These are phyloP conservation scores for Mariannaea sp. DNA, from an alignment of 2,329 filamentous ascomycete species.

Conservation along the genomic window DNA sequence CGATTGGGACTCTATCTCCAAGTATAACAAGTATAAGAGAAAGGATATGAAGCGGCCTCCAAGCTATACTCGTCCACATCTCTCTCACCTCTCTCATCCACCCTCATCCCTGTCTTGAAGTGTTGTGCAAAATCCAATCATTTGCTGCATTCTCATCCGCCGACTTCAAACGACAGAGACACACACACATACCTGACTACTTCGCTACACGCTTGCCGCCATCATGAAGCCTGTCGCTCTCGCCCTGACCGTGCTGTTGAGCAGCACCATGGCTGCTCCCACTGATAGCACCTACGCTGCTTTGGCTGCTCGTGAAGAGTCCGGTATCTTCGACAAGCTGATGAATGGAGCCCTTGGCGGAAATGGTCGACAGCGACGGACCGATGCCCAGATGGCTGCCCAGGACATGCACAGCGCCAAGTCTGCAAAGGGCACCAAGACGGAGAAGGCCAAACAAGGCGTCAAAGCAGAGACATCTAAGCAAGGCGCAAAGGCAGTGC, in stretches of 20 bases:
- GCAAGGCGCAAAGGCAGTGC: not conserved
- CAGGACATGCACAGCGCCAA: too few relatives aligned
- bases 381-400: too few relatives aligned
- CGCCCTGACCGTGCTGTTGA: conserved; percentile 14
- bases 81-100: not conserved
- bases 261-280: conserved; percentile 10
- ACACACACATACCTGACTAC: not conserved
- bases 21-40: conserved; percentile 22
- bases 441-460: too few relatives aligned
- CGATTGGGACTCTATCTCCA: not conserved
- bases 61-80: too few relatives aligned
- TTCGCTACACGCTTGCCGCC: not conserved
- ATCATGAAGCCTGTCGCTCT: conserved; percentile 25
- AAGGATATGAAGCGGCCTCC: not conserved
- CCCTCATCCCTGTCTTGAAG: not conserved
- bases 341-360: not conserved
- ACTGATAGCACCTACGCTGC: conserved; percentile 14
- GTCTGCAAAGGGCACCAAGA: too few relatives aligned
- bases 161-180: too few relatives aligned
- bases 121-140: not conserved
- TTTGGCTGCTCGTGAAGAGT: conserved; percentile 16
- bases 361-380: not conserved
- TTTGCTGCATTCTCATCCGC: conserved; percentile 1
- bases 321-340: conserved; percentile 5
- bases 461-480: not conserved